phyloP scores from a whole-genome alignment of 495 filamentous ascomycete species.

The Barbatosphaeria neglecta region DNA sequence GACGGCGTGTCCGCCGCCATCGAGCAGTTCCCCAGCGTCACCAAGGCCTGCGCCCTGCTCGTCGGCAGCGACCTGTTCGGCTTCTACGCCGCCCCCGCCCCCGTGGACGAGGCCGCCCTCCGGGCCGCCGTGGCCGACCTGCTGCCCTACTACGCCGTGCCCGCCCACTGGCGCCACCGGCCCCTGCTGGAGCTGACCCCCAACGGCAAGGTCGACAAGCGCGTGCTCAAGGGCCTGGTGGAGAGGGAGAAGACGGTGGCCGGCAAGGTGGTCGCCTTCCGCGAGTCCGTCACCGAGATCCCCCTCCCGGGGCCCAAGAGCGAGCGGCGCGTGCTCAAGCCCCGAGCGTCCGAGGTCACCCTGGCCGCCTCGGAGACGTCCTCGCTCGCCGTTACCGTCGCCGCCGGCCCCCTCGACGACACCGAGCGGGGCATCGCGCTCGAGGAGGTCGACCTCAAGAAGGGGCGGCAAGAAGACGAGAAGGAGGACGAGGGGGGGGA shows the following conservation, averaged over 20 bases:
- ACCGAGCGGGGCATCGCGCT: not conserved
- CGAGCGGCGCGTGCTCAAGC: not conserved
- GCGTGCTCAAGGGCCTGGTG: conserved; percentile 9
- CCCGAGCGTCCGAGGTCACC: not conserved
- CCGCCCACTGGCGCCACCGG: conserved; percentile 13
- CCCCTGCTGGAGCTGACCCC: conserved; percentile 16
- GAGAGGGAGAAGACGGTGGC: too few species aligned
- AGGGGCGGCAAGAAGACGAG: too few species aligned
- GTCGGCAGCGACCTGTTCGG: conserved; percentile 19
- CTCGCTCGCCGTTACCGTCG: too few species aligned
- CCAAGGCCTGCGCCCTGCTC: conserved; percentile 20
- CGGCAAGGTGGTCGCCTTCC: too few species aligned
- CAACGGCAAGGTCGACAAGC: conserved; percentile 31
- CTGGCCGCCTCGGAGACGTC: not conserved
- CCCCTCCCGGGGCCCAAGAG: not conserved
- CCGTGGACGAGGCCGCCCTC: conserved; percentile 7
- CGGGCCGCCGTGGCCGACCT: conserved; percentile 3
- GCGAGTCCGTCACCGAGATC: too few species aligned
- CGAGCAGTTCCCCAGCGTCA: conserved; percentile 12
- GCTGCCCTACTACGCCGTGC: conserved; percentile 26
- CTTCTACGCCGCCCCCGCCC: conserved; percentile 15
- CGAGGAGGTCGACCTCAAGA: conserved; percentile 4
- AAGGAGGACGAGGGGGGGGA: conserved; percentile 4
- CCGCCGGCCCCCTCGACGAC: not conserved
- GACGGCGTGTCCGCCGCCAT: conserved; percentile 22